Base-by-base conservation (phyloP, 1,139 yeast species). In the Blastobotrys persicus region DNA sequence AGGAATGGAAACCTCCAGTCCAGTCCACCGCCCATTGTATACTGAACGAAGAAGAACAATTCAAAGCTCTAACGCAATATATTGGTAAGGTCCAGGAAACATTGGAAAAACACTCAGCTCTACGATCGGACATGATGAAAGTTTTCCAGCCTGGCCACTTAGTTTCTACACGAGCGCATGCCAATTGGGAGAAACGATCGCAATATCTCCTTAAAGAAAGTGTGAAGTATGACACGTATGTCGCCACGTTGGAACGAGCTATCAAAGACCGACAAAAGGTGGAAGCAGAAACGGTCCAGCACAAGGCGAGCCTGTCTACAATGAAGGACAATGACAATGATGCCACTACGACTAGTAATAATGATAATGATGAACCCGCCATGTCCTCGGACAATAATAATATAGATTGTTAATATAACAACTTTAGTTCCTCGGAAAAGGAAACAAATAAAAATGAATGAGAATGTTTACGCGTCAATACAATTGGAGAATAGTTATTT, bases 171-270 rank as follows among this genome's bases (percentile, higher is more conserved):
- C 58, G 65, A 9, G 70, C 67, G 1, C 58, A 58, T 44, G 33
- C 52, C 41, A 69, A 69, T 50, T 69, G 71, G 71, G 69, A 66
- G 42, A 55, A 56, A 41, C 58, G 62, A 43, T 59, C 62, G 12
- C 65, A 61, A 42, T 62, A 62, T 45, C 50, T 69, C 46, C 54
- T 62, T 44, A 55, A 57, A 28, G 70, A 68, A 54, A 56, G 61
- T 12, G 61, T 61, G 48, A 68, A 66, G 55, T 68, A 66, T 51
- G 59, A 57, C 13, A 53, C 60, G 7, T 68, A 69, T 49, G 55
- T 59, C 19, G 48, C 57, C 28, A 57, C 62, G 2, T 53, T 68
- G 44, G 54, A 55, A 40, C 43, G 56, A 33, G 69, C 68, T 12
- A 56, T 59, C 18, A 47, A 48, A 9, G 61, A 61, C 16, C 50